Base-by-base conservation (phyloP, 192 early-diverging fungal genomes). In the Coemansia sp. region DNA sequence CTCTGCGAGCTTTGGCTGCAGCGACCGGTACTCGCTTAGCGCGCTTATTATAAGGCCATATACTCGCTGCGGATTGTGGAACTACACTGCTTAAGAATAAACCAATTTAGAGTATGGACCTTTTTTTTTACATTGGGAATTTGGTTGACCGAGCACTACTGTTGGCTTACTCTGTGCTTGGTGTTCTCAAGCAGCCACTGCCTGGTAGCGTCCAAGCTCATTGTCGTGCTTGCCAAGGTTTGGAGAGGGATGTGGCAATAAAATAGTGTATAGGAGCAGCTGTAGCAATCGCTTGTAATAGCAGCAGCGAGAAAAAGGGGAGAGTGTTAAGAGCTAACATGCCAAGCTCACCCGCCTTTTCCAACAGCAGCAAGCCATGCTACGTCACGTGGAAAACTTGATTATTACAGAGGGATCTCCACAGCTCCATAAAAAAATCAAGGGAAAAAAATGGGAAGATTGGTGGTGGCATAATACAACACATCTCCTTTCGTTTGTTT, bases 171-270 rank as follows among this genome's bases (percentile, higher is more conserved):
- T 65, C 72, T 70, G 68, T 68, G 65, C 35, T 43, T 64, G 35
- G 72, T 80, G 61, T 71, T 80, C 20, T 74, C 77, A 24, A 53
- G 68, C 37, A 80, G 58, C 77, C 77, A 80, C 46, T 65, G 65
- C 46, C 65, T 70, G 19, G 72, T 80, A 25, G 64, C 45, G 15
- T 74, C 77, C 61, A 74, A 65, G 62, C 40, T 74, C 56, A 58
- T 58, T 58, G 56, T 22, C 36, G 32, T 38, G 56, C 32, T 40
- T 37, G 22, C 20, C 24, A 59, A 46, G 31, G 38, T 36, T 24
- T 15, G 27, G 15, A 15, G 6, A 24, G 4, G 38, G 12, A 20
- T 20, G 6, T 4, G 24, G n/a, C 4, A 46, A 46, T 9, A 3
- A 46, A 24, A 20, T 24, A 46, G 11, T 6, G 9, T 46, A 24